These are phyloP conservation scores for Kwoniella shivajii DNA, from an alignment of 1,284 basidiomycete species.

Conservation along the genomic window DNA sequence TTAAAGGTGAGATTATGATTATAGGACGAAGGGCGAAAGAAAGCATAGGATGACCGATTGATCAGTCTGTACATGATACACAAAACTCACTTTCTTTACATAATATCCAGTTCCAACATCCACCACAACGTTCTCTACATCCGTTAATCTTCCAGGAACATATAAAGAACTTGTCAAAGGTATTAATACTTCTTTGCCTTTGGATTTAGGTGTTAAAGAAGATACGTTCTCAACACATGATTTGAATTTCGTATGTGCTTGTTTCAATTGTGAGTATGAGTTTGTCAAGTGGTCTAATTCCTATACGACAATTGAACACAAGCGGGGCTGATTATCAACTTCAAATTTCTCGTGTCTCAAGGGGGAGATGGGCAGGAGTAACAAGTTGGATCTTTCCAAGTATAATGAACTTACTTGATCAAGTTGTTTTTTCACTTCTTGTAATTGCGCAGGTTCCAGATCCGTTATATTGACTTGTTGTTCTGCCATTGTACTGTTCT, in stretches of 20 bases:
- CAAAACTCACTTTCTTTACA: constrained; percentile 76
- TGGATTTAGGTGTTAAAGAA: constrained; percentile 74
- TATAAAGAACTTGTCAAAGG: constrained; percentile 94
- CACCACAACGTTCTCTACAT: constrained; percentile 84
- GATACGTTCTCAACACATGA: constrained; percentile 76
- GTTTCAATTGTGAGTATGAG: constrained; percentile 89
- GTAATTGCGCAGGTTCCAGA: constrained; percentile 76
- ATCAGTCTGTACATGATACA: neutral
- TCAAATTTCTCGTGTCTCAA: too few relatives aligned
- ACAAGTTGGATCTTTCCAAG: too few relatives aligned
- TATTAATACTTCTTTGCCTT: constrained; percentile 83
- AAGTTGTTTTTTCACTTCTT: constrained; percentile 82
- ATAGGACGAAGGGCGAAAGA: neutral
- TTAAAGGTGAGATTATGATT: neutral
- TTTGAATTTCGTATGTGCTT: constrained; percentile 90
- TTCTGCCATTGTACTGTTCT: constrained; percentile 52
- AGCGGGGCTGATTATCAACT: too few relatives aligned
- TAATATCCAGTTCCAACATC: constrained; percentile 97
- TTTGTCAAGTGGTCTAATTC: constrained; percentile 89
- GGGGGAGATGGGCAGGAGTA: neutral
- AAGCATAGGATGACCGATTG: too few relatives aligned
- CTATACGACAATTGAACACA: too few relatives aligned
- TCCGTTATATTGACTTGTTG: constrained; percentile 78
- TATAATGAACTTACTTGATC: constrained; percentile 67
- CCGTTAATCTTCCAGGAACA: constrained; percentile 84